Evolutionary conservation across 441 rosid species (phyloP), one percentile per base, ranked within the genome.

Genomic region (Populus hybrid): DNA sequence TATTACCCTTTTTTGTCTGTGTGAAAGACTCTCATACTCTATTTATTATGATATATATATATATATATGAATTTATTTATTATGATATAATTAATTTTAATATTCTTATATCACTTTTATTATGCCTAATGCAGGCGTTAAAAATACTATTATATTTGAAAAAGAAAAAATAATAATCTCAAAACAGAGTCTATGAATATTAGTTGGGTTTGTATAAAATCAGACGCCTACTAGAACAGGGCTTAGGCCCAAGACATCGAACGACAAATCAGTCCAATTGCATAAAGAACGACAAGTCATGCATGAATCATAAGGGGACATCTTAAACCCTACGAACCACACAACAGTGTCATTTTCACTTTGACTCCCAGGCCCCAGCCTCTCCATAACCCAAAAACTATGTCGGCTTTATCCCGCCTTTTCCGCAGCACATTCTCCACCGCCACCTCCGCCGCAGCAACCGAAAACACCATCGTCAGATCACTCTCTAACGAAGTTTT

Each of bases 371-470:
- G 7, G 18, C 29, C 64, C 28, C 40, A 12, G 56, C 18, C 56
- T 12, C 71, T 21, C 67, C 33, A 69, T 53, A n/a, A 40, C 70
- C 74, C 42, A 4, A 16, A 28, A 33, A 20, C 61, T 12, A 68
- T 68, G 71, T 81, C 90, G 76, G 61, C 65, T 59, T 59, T 82
- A 69, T 21, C 67, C 69, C 88, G 87, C 78, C 3, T 38, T 74
- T 61, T 86, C 73, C 75, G 76, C 77, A 87, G 87, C 77, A 0
- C 77, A 28, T 40, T 79, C 81, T 72, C 84, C 76, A 74, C 86
- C 64, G 67, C 53, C 73, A 53, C 7, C 77, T 42, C 16, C 11
- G 2, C 31, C 26, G 50, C 21, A 0, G 71, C 64, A n/a, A 74
- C 50, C 64, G 68, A 35, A 40, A 28, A 36, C 63, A 21, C 72